A percentile compares a stretch with the other conserved stretches of the same genome.
Evolutionary conservation across 1,284 basidiomycete genomes (phyloP).

Genomic region (Trichosporon sp.): DNA sequence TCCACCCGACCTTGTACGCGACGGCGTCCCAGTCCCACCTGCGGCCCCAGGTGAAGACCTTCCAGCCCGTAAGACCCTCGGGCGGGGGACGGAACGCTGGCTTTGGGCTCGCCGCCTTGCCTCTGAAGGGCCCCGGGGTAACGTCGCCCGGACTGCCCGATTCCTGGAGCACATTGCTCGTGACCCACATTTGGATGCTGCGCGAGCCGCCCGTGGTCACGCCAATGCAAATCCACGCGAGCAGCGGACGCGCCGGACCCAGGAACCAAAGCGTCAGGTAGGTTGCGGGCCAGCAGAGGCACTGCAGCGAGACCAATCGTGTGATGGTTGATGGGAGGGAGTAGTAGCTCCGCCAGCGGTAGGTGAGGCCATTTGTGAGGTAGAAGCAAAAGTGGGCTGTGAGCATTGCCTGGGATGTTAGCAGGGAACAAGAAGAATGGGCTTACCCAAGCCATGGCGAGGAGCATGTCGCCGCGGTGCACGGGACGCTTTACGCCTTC

Average conservation of each 20-base stretch:
- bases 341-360: constrained; percentile 58
- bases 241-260: constrained; percentile 49
- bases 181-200: constrained; percentile 58
- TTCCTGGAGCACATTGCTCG: constrained; percentile 49
- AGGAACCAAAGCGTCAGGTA: constrained; percentile 54
- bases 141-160: constrained; percentile 21
- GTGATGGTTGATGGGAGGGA: constrained; percentile 55
- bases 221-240: constrained; percentile 58
- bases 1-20: constrained; percentile 52
- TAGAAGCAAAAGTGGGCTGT: constrained; percentile 57
- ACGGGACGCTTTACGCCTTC: constrained; percentile 39
- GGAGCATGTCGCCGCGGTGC: constrained; percentile 45
- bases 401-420: constrained; percentile 45
- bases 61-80: constrained; percentile 38
- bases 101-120: background rate
- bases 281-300: constrained; percentile 58
- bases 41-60: constrained; percentile 46
- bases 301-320: constrained; percentile 57
- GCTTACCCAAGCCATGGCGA: constrained; percentile 52
- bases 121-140: constrained; percentile 22
- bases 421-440: background rate
- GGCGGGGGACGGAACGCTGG: constrained; percentile 28
- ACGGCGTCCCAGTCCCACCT: constrained; percentile 55
- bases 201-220: constrained; percentile 55
- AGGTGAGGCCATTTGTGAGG: constrained; percentile 56